A percentile compares a stretch with the other conserved stretches of the same genome.
Conservation (phyloP, 129 eudicot species). For the Chrysanthemum makinoi region DNA sequence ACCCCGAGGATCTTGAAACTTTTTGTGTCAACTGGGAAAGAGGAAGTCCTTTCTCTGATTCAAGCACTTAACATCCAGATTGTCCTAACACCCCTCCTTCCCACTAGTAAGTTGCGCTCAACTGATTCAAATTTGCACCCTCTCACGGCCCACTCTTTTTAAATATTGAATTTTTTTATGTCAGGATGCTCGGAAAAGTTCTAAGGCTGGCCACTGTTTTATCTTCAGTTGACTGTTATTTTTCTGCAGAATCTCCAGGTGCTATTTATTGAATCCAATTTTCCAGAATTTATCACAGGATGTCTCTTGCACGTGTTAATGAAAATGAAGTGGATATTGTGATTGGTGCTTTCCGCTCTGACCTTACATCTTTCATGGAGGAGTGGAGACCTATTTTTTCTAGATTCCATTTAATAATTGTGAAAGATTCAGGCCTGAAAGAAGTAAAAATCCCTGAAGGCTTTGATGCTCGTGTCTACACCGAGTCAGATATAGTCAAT, state of each 20-base stretch:
- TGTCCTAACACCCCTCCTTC: slow-evolving; percentile 68
- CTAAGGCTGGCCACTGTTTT: slow-evolving; percentile 18
- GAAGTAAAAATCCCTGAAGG: slow-evolving; percentile 69
- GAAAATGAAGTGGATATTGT: slow-evolving; percentile 90
- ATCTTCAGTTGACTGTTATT: slow-evolving; percentile 8
- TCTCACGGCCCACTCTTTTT: neutral
- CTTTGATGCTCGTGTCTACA: slow-evolving; percentile 55
- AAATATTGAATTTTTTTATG: slow-evolving; percentile 16
- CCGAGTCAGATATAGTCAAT: slow-evolving; percentile 63
- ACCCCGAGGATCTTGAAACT: slow-evolving; percentile 68
- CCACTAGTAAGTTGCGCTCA: slow-evolving; percentile 63
- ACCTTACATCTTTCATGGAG: slow-evolving; percentile 83
- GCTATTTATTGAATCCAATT: slow-evolving; percentile 13
- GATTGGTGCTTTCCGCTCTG: slow-evolving; percentile 78
- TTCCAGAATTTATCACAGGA: slow-evolving; percentile 30
- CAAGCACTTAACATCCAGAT: slow-evolving; percentile 59
- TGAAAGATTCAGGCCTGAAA: slow-evolving; percentile 81
- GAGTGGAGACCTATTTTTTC: slow-evolving; percentile 89
- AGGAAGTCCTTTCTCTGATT: slow-evolving; percentile 60
- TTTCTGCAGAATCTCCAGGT: neutral
- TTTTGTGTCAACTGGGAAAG: slow-evolving; percentile 65
- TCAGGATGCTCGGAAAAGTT: slow-evolving; percentile 88
- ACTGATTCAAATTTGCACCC: neutral
- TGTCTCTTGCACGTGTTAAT: slow-evolving; percentile 54
- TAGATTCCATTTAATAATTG: slow-evolving; percentile 80